Conservation (phyloP, 2,329 filamentous ascomycete species). For the Microdochium bolleyi region DNA sequence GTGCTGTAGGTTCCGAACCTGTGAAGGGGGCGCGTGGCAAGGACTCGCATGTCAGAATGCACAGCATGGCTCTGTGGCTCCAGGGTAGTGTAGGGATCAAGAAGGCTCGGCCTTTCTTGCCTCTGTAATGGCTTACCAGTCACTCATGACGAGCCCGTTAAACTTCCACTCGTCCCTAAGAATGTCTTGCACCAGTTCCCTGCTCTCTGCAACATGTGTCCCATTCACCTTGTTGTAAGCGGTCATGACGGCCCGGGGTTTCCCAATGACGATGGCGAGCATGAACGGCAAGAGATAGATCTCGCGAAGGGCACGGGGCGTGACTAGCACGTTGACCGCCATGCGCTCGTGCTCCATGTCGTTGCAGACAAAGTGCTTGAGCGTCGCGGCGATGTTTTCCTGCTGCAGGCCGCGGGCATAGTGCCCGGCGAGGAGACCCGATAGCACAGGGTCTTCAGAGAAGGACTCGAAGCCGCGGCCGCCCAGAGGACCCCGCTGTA, state of each 20-base stretch:
- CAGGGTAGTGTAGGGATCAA: too few relatives aligned
- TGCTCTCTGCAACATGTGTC: conserved; percentile 49
- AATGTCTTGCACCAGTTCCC: conserved; percentile 45
- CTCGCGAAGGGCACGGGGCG: conserved; percentile 48
- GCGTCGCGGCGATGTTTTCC: conserved; percentile 45
- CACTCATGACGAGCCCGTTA: conserved; percentile 33
- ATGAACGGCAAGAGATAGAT: conserved; percentile 52
- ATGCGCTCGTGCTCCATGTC: conserved; percentile 54
- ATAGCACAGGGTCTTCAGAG: conserved; percentile 48
- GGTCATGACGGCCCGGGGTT: conserved; percentile 61
- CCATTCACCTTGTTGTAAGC: conserved; percentile 63
- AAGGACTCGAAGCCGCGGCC: conserved; percentile 54
- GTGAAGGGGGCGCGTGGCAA: too few relatives aligned
- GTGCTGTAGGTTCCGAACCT: conserved; percentile 21
- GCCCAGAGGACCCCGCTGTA: conserved; percentile 41
- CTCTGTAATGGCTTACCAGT: conserved; percentile 16
- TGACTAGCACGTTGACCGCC: conserved; percentile 45
- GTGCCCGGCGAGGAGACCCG: conserved; percentile 45
- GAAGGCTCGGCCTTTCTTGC: too few relatives aligned
- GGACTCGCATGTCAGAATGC: too few relatives aligned
- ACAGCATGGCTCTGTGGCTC: too few relatives aligned
- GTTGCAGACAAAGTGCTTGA: conserved; percentile 56
- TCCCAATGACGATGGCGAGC: conserved; percentile 34
- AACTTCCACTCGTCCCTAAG: conserved; percentile 54
- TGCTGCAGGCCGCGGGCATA: conserved; percentile 47